Conservation (phyloP, 345 rosid species). For the Erysimum cheiranthoides region DNA sequence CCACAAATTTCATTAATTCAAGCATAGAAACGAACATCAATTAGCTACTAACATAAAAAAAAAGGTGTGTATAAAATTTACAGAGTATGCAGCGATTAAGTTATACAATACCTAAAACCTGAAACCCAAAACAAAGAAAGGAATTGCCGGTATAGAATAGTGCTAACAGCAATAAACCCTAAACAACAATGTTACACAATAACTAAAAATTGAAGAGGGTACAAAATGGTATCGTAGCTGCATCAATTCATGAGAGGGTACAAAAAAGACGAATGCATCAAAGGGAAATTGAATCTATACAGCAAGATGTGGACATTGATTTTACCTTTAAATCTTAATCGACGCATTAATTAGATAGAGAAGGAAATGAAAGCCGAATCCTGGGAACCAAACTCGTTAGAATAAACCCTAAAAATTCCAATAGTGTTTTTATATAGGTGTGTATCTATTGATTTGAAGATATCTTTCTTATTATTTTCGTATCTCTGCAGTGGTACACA, state of each 20-base stretch:
- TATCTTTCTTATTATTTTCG: too few species aligned
- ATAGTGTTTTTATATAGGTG: too few species aligned
- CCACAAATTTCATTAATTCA: too few species aligned
- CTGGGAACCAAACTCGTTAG: slow-evolving; percentile 10
- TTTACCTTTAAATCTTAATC: slow-evolving; percentile 23
- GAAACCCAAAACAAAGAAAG: slow-evolving; percentile 18
- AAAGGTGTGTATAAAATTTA: too few species aligned
- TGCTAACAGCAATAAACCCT: not conserved
- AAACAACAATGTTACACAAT: not conserved
- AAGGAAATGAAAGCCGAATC: not conserved
- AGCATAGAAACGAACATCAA: too few species aligned
- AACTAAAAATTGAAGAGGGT: not conserved
- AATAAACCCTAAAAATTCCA: too few species aligned
- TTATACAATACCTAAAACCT: too few species aligned
- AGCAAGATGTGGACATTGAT: not conserved
- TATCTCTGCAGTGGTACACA: too few species aligned
- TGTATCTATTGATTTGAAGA: too few species aligned
- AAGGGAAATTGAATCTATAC: slow-evolving; percentile 12
- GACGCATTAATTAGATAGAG: slow-evolving; percentile 2
- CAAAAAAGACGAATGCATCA: not conserved
- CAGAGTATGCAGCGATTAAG: too few species aligned
- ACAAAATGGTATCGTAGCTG: not conserved
- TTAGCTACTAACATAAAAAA: too few species aligned
- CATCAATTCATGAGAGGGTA: not conserved
- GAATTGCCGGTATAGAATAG: not conserved